phyloP scores from a whole-genome alignment of 1,139 yeast species.

The Lodderomyces parapsilosis region DNA sequence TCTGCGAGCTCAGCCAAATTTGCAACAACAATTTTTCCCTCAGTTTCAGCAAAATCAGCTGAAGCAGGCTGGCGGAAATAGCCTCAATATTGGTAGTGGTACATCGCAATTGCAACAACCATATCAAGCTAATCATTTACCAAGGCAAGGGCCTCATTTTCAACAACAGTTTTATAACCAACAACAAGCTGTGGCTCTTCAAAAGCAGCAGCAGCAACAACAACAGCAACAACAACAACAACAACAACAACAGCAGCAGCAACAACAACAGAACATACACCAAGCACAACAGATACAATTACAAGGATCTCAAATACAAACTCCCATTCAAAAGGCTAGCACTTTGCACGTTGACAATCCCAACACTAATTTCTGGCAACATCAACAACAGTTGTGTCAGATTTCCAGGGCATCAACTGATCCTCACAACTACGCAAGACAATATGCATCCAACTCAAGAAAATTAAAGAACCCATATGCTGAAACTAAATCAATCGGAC shows the following conservation, averaged over 20 bases:
- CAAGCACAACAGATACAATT: constrained; percentile 18
- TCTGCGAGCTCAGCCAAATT: constrained; percentile 30
- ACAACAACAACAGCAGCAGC: constrained; percentile 24
- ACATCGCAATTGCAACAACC: constrained; percentile 30
- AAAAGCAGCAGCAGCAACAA: constrained; percentile 22
- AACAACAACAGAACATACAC: constrained; percentile 18
- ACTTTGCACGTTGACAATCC: constrained; percentile 46
- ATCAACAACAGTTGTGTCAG: constrained; percentile 79
- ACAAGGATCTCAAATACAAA: constrained; percentile 22
- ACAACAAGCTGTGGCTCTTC: constrained; percentile 18
- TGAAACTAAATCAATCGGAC: constrained; percentile 42
- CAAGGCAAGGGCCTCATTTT: constrained; percentile 24
- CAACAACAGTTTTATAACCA: constrained; percentile 22
- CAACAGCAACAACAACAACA: constrained; percentile 15
- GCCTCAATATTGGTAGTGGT: constrained; percentile 6
- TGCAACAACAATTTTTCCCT: constrained; percentile 23
- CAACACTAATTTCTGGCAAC: constrained; percentile 74
- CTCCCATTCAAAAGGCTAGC: constrained; percentile 27
- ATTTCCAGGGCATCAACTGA: constrained; percentile 69
- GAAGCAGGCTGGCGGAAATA: constrained; percentile 8
- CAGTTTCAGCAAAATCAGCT: constrained; percentile 28
- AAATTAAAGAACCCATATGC: constrained; percentile 48
- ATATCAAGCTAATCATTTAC: constrained; percentile 20
- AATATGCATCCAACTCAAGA: constrained; percentile 81
- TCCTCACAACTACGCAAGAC: constrained; percentile 90